phyloP scores from a whole-genome alignment of 1,284 basidiomycete genomes.

The Cutaneotrichosporon dermatis region DNA sequence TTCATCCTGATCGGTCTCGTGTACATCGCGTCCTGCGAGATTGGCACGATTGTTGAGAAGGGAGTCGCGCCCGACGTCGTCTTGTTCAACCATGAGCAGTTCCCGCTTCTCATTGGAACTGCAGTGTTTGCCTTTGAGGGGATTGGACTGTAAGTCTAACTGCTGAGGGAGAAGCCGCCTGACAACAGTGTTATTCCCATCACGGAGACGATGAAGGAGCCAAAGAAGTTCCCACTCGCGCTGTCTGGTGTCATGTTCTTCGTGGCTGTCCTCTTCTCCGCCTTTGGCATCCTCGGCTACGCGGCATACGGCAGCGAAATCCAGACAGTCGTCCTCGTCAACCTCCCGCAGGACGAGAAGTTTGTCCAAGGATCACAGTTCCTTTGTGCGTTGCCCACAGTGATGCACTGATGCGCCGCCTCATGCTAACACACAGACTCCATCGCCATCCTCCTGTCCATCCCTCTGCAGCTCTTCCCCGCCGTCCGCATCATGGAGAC shows the following conservation, averaged over 20 bases:
- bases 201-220: constrained; percentile 90
- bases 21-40: constrained; percentile 80
- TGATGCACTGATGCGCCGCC: no score
- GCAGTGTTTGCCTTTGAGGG: constrained; percentile 99
- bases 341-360: constrained; percentile 76
- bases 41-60: constrained; percentile 59
- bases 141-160: constrained; percentile 70
- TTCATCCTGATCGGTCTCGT: constrained; percentile 89
- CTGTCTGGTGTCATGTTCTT: constrained; percentile 83
- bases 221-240: constrained; percentile 83
- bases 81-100: constrained; percentile 83
- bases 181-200: constrained; percentile 74
- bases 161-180: not conserved
- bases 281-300: constrained; percentile 84
- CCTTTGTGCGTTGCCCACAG: constrained; percentile 55
- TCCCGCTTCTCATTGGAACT: constrained; percentile 89
- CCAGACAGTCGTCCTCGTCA: constrained; percentile 92
- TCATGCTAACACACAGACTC: constrained; percentile 49
- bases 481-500: constrained; percentile 97
- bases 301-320: constrained; percentile 81
- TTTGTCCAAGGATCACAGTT: constrained; percentile 85
- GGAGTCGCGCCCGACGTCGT: constrained; percentile 73
- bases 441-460: constrained; percentile 89
- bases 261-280: constrained; percentile 71
- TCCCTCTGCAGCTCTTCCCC: constrained; percentile 94